Conservation (phyloP, 352 stramenopile species). For the Phytophthora quininea region DNA sequence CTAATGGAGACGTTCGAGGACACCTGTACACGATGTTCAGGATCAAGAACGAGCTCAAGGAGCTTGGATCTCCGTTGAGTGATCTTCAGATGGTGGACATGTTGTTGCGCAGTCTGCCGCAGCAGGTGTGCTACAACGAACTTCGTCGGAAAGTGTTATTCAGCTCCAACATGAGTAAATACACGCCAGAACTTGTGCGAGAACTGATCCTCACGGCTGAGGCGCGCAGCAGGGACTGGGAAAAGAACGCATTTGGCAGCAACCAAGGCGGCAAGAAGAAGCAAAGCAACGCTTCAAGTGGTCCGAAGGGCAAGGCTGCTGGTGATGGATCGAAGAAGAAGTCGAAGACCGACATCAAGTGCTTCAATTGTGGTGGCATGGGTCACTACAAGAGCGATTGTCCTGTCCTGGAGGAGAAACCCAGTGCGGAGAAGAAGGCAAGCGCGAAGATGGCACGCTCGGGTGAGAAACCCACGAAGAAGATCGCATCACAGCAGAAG, state of each 20-base stretch:
- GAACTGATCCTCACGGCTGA: constrained; percentile 4
- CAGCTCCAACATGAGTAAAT: constrained; percentile 4
- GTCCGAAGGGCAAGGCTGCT: neutral
- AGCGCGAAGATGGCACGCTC: constrained; percentile 3
- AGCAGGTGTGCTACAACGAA: neutral
- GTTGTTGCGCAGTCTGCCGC: too few relatives aligned
- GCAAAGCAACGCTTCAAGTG: neutral
- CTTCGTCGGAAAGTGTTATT: constrained; percentile 15
- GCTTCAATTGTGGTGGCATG: neutral
- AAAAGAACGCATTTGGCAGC: constrained; percentile 8
- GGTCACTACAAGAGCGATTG: constrained; percentile 4
- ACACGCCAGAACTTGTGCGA: neutral
- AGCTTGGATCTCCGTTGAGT: neutral
- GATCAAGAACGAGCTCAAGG: neutral
- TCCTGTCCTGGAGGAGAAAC: neutral
- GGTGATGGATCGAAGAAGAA: neutral
- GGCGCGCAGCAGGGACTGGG: constrained; percentile 8
- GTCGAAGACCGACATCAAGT: neutral
- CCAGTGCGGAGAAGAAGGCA: neutral
- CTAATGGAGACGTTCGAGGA: constrained; percentile 8
- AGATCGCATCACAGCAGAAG: neutral
- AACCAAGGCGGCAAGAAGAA: neutral
- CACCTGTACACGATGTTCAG: constrained; percentile 22
- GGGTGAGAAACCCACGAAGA: neutral
- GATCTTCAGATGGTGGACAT: constrained; percentile 3